Evolutionary conservation across 805 yeast genomes (phyloP).

Genomic region (Yarrowia alimentaria): DNA sequence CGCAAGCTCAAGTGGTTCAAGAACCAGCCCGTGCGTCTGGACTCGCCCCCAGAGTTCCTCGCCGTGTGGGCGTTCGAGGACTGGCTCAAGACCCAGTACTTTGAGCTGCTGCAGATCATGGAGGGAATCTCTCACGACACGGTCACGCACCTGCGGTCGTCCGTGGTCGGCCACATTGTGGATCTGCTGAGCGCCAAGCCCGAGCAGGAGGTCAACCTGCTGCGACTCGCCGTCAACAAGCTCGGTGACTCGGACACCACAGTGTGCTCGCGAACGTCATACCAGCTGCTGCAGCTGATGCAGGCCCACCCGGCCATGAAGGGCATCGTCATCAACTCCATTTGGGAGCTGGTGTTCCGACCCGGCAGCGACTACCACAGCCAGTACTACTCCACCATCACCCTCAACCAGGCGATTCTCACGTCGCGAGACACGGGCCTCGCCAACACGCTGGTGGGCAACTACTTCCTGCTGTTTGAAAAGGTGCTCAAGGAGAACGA

Average conservation of each 20-base stretch:
- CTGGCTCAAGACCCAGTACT: slow-evolving; percentile 72
- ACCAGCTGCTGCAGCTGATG: slow-evolving; percentile 70
- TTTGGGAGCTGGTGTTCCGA: slow-evolving; percentile 75
- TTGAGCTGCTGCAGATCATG: slow-evolving; percentile 69
- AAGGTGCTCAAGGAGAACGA: slow-evolving; percentile 69
- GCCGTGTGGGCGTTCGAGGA: slow-evolving; percentile 86
- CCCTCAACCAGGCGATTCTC: slow-evolving; percentile 89
- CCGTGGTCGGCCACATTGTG: slow-evolving; percentile 70
- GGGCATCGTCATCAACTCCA: slow-evolving; percentile 69
- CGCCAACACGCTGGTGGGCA: slow-evolving; percentile 78
- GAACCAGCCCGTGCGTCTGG: slow-evolving; percentile 58
- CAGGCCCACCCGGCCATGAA: slow-evolving; percentile 97
- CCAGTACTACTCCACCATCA: slow-evolving; percentile 80
- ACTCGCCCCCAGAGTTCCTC: slow-evolving; percentile 54
- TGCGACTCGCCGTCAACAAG: slow-evolving; percentile 87
- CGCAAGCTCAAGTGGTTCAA: slow-evolving; percentile 78
- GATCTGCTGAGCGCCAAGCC: slow-evolving; percentile 83
- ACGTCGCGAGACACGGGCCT: slow-evolving; percentile 72
- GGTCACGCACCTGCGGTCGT: slow-evolving; percentile 80
- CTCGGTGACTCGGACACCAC: slow-evolving; percentile 90
- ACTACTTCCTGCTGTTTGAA: slow-evolving; percentile 84
- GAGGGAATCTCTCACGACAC: slow-evolving; percentile 88
- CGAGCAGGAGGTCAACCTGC: slow-evolving; percentile 91
- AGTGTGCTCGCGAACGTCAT: slow-evolving; percentile 86
- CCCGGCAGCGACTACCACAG: slow-evolving; percentile 77